Conservation (phyloP, 2,329 filamentous ascomycete genomes). For the Teratosphaeria nubilosa region DNA sequence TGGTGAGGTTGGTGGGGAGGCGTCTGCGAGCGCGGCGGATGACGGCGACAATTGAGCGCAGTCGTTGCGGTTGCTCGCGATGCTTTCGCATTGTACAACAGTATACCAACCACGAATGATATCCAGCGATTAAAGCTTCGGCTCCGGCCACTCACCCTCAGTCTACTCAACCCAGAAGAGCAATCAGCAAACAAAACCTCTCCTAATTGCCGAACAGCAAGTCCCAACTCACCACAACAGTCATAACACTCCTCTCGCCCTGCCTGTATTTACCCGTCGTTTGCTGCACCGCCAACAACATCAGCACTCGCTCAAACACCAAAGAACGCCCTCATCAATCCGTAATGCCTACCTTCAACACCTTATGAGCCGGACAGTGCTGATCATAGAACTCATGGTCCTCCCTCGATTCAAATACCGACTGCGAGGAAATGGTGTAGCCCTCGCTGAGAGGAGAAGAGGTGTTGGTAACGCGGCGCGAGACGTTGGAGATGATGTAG, state of each 20-base stretch:
- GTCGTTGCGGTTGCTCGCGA: too few relatives aligned
- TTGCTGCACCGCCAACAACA: constrained; percentile 8
- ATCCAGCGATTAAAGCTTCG: constrained; percentile 1
- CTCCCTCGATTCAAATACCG: constrained; percentile 52
- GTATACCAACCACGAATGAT: too few relatives aligned
- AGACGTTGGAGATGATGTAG: constrained; percentile 48
- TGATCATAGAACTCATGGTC: constrained; percentile 63
- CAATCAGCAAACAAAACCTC: neutral
- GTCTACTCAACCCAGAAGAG: constrained; percentile 8
- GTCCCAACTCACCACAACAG: constrained; percentile 2
- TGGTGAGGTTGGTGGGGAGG: neutral
- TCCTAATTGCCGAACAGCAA: neutral
- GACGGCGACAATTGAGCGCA: neutral
- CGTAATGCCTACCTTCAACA: constrained; percentile 31
- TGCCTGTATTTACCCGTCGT: constrained; percentile 16
- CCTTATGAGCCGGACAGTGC: constrained; percentile 46
- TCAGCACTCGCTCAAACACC: neutral
- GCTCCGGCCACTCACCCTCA: constrained; percentile 21
- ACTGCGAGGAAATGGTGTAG: constrained; percentile 55
- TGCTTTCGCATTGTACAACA: too few relatives aligned
- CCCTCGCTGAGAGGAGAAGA: constrained; percentile 47
- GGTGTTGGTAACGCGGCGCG: constrained; percentile 16
- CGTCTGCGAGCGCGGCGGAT: neutral
- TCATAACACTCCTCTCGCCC: constrained; percentile 14
- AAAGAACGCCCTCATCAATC: neutral